These are phyloP conservation scores for Lyophyllum semitale DNA, from an alignment of 768 basidiomycete genomes.

Conservation along the genomic window DNA sequence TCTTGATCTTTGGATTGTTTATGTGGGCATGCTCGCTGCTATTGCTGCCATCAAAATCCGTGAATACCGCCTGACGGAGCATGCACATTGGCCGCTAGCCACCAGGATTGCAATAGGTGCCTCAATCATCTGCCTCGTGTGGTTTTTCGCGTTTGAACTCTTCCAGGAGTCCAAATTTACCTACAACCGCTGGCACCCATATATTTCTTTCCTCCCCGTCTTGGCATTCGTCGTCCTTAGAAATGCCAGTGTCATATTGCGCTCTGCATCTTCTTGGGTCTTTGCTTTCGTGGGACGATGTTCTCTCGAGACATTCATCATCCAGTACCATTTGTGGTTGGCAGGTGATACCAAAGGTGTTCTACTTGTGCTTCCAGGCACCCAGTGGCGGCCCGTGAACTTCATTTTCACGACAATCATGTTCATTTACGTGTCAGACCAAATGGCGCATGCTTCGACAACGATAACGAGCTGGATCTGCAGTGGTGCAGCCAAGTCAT, in stretches of 20 bases:
- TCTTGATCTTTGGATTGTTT: conserved; percentile 89
- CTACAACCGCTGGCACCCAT: conserved; percentile 87
- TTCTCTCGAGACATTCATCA: conserved; percentile 89
- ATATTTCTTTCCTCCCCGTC: conserved; percentile 80
- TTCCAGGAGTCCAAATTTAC: conserved; percentile 75
- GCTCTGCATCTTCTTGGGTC: conserved; percentile 64
- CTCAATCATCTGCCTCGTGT: conserved; percentile 57
- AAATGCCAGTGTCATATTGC: conserved; percentile 70
- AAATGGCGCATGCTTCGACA: conserved; percentile 74
- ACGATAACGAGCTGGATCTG: conserved; percentile 67
- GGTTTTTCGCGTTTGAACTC: conserved; percentile 87
- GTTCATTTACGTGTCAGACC: conserved; percentile 81
- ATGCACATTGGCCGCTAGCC: conserved; percentile 61
- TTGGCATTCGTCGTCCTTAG: conserved; percentile 74
- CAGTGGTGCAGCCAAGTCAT: conserved; percentile 25
- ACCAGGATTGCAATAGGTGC: conserved; percentile 49
- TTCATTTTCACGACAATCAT: conserved; percentile 72
- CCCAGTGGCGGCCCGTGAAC: conserved; percentile 73
- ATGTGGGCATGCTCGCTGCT: conserved; percentile 81
- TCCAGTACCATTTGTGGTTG: conserved; percentile 88
- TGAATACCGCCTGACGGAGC: conserved; percentile 70
- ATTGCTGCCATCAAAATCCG: conserved; percentile 74
- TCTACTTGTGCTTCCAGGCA: conserved; percentile 77
- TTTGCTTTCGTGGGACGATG: conserved; percentile 86
- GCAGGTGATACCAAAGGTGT: conserved; percentile 84